These are phyloP conservation scores for Bacidia gigantensis DNA, from an alignment of 495 filamentous ascomycete genomes.

Conservation along the genomic window DNA sequence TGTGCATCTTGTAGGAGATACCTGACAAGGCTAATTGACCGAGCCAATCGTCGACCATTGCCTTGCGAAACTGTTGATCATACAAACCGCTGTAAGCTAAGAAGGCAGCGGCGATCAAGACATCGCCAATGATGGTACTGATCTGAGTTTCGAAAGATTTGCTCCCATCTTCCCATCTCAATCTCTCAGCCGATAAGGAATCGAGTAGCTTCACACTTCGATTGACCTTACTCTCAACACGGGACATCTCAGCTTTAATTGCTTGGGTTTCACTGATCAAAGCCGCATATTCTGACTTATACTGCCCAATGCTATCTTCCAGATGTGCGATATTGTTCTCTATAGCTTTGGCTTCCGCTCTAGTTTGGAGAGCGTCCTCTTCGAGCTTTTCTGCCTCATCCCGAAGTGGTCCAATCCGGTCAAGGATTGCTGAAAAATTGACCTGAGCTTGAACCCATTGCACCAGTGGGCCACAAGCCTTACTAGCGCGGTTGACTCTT, in stretches of 20 bases:
- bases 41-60: conserved; percentile 95
- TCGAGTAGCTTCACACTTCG: conserved; percentile 88
- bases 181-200: conserved; percentile 84
- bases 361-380: conserved; percentile 79
- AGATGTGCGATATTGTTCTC: conserved; percentile 71
- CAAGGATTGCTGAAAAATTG: conserved; percentile 90
- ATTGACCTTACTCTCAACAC: conserved; percentile 95
- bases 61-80: conserved; percentile 93
- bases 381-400: conserved; percentile 82
- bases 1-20: conserved; percentile 82
- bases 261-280: conserved; percentile 94
- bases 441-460: conserved; percentile 98
- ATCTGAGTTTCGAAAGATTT: conserved; percentile 97
- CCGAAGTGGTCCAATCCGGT: conserved; percentile 83
- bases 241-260: conserved; percentile 91
- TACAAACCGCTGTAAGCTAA: conserved; percentile 96
- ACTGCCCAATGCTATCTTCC: conserved; percentile 84
- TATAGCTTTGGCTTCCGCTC: conserved; percentile 83
- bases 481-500: conserved; percentile 85
- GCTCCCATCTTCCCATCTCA: conserved; percentile 90
- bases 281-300: conserved; percentile 92
- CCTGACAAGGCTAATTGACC: conserved; percentile 81
- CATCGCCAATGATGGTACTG: conserved; percentile 87
- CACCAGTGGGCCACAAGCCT: conserved; percentile 90
- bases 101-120: conserved; percentile 88